Conservation (phyloP, 257 asterid species). For the Asclepias syriaca region DNA sequence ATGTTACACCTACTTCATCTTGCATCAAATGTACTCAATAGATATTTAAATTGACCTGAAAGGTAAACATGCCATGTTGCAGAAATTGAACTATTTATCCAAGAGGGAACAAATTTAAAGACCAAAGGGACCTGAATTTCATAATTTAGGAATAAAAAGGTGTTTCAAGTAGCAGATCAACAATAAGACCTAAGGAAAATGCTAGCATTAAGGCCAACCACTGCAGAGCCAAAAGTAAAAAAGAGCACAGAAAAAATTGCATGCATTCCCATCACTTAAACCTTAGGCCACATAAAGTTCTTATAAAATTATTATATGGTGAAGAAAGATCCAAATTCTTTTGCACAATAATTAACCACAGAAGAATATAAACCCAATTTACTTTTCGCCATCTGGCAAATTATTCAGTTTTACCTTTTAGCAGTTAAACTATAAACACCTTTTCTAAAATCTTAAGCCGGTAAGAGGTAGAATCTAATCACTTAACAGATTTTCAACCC, state of each 20-base stretch:
- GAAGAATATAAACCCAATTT: background rate
- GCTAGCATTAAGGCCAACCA: background rate
- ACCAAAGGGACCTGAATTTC: background rate
- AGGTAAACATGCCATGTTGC: background rate
- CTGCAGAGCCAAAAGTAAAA: background rate
- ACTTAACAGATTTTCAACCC: too few relatives aligned
- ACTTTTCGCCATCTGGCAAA: background rate
- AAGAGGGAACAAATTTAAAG: background rate
- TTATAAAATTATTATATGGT: background rate
- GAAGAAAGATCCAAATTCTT: background rate
- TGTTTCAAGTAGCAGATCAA: background rate
- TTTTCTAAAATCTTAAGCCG: too few relatives aligned
- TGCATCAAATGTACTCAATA: background rate
- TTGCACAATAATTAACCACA: background rate
- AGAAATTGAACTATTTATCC: background rate
- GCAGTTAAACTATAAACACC: too few relatives aligned
- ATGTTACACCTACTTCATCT: background rate
- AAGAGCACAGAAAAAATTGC: background rate
- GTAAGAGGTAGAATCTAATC: too few relatives aligned
- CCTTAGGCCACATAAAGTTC: background rate
- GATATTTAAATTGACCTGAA: background rate
- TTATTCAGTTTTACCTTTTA: too few relatives aligned
- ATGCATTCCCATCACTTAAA: background rate
- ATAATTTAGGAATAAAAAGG: background rate
- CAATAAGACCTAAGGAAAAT: background rate